These are phyloP conservation scores for Penicillium silybi DNA, from an alignment of 495 filamentous ascomycete genomes.

Conservation along the genomic window DNA sequence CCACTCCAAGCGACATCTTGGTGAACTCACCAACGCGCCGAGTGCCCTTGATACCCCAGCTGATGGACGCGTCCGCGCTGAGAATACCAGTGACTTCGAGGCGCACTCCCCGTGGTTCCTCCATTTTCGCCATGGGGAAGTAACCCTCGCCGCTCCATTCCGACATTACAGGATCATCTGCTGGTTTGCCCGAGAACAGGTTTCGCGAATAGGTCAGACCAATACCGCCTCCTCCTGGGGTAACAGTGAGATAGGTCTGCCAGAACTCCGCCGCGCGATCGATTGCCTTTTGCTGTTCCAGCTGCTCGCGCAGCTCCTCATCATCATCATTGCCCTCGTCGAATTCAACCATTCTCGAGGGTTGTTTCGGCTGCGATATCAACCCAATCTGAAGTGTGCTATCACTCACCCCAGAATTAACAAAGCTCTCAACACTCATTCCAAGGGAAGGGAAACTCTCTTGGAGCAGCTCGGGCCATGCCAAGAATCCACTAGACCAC, in stretches of 20 bases:
- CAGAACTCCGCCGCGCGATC: constrained; percentile 32
- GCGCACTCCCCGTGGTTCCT: constrained; percentile 34
- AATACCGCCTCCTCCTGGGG: constrained; percentile 26
- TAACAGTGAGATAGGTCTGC: constrained; percentile 25
- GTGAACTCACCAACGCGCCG: constrained; percentile 37
- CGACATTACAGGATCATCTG: constrained; percentile 28
- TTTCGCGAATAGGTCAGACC: constrained; percentile 38
- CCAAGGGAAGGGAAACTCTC: constrained; percentile 21
- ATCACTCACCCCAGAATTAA: constrained; percentile 13
- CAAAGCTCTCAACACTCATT: constrained; percentile 18
- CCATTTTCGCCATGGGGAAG: constrained; percentile 27
- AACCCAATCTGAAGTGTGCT: constrained; percentile 37
- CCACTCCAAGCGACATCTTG: constrained; percentile 38
- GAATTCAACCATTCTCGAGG: constrained; percentile 4
- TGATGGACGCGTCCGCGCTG: constrained; percentile 19
- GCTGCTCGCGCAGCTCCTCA: constrained; percentile 14
- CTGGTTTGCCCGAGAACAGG: constrained; percentile 37
- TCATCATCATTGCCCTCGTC: constrained; percentile 30
- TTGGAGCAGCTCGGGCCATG: constrained; percentile 32
- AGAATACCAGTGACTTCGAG: constrained; percentile 27
- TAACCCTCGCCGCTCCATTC: constrained; percentile 45
- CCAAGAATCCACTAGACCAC: constrained; percentile 36
- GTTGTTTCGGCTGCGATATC: constrained; percentile 20
- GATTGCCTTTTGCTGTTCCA: constrained; percentile 16
- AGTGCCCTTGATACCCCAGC: constrained; percentile 38